Percentiles rank a stretch among this genome's conserved stretches.
These are phyloP conservation scores for Dothideomycetidae sp. DNA, from an alignment of 2,329 filamentous ascomycete species.

Conservation along the genomic window DNA sequence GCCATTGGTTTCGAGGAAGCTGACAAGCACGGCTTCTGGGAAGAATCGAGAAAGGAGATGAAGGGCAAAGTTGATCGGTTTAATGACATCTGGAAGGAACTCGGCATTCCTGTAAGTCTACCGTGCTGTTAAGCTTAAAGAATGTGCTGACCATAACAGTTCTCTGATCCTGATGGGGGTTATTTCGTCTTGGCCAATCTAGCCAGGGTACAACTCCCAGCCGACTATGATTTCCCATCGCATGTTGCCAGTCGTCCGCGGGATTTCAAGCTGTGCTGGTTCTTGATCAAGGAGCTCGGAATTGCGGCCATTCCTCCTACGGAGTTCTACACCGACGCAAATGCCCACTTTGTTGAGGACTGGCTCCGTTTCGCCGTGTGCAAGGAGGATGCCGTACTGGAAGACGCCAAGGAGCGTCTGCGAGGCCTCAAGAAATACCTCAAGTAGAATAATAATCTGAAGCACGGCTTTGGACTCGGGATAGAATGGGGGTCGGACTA, in stretches of 20 bases:
- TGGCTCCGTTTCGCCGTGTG: conserved; percentile 93
- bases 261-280: conserved; percentile 93
- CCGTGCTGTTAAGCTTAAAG: background rate
- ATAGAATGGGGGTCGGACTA: too few species aligned
- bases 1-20: conserved; percentile 91
- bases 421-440: conserved; percentile 38
- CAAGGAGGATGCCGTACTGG: conserved; percentile 70
- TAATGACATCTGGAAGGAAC: conserved; percentile 47
- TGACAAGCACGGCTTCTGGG: conserved; percentile 75
- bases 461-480: too few species aligned
- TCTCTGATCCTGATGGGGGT: conserved; percentile 86
- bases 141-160: conserved; percentile 28
- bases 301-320: conserved; percentile 93
- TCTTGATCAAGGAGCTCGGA: conserved; percentile 89
- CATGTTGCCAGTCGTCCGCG: conserved; percentile 76
- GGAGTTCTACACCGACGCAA: conserved; percentile 83
- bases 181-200: conserved; percentile 97
- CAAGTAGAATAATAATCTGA: conserved; percentile 5
- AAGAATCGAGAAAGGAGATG: conserved; percentile 71
- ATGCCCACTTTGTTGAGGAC: conserved; percentile 75
- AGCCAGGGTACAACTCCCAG: conserved; percentile 69
- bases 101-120: conserved; percentile 28
- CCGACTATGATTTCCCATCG: conserved; percentile 72
- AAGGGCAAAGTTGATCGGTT: conserved; percentile 76
- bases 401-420: conserved; percentile 36